phyloP scores from a whole-genome alignment of 139 green algal genomes.

The Coccomyxa sp. region DNA sequence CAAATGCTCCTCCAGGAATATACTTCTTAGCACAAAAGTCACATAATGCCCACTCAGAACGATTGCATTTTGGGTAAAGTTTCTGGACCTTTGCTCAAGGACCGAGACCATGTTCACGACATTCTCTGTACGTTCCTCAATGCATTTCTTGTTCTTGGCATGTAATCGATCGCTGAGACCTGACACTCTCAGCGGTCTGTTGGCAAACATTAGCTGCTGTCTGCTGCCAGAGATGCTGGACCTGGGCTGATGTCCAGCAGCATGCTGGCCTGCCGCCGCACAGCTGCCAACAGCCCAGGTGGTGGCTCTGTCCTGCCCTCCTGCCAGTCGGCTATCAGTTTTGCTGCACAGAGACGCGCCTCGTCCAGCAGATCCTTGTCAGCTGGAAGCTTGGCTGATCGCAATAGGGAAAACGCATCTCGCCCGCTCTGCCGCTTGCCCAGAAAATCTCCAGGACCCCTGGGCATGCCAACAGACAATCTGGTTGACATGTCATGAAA shows the following conservation, averaged over 20 bases:
- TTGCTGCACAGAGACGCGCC: constrained; percentile 38
- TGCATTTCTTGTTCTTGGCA: no score
- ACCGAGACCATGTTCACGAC: no score
- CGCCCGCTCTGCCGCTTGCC: constrained; percentile 62
- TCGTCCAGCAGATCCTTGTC: constrained; percentile 45
- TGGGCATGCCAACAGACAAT: background rate
- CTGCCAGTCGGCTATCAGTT: constrained; percentile 16
- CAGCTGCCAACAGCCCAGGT: constrained; percentile 11
- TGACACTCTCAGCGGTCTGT: no score
- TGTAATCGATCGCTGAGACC: no score
- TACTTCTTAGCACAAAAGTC: no score
- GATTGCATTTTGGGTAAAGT: no score
- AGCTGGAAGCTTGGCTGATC: constrained; percentile 24
- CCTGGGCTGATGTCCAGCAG: background rate
- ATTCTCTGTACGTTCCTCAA: no score
- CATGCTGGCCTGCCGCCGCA: constrained; percentile 1
- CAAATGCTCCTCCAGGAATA: no score
- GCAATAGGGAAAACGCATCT: constrained; percentile 2
- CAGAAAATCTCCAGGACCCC: constrained; percentile 64
- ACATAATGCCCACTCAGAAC: no score
- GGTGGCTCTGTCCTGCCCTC: constrained; percentile 11
- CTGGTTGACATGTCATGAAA: background rate
- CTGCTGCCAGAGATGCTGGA: no score
- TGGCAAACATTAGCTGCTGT: no score
- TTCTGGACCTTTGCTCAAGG: no score